These are phyloP conservation scores for Fonsecaea multimorphosa DNA, from an alignment of 2,329 filamentous ascomycete genomes.

Conservation along the genomic window DNA sequence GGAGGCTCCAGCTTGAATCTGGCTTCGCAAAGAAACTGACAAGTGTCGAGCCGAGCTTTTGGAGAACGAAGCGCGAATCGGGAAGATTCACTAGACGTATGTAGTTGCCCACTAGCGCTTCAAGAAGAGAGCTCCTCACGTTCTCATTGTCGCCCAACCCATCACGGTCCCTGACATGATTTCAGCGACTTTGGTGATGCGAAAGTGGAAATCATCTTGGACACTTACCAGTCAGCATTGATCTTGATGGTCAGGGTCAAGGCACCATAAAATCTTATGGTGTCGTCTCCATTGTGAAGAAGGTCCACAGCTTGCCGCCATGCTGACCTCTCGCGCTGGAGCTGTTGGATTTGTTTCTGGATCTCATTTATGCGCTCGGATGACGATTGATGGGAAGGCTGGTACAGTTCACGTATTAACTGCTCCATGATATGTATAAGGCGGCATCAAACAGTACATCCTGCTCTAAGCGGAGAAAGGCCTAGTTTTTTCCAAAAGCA, in stretches of 20 bases:
- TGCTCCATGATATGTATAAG: conserved; percentile 33
- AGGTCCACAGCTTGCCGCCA: conserved; percentile 86
- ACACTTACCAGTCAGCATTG: conserved; percentile 77
- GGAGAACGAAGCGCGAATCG: conserved; percentile 50
- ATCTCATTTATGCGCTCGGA: conserved; percentile 50
- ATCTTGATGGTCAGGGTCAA: conserved; percentile 93
- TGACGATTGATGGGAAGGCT: conserved; percentile 36
- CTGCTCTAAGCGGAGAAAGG: neutral
- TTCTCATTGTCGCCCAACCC: conserved; percentile 46
- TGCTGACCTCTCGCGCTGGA: conserved; percentile 80
- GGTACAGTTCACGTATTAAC: conserved; percentile 36
- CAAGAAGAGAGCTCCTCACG: conserved; percentile 44
- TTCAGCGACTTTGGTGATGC: conserved; percentile 3
- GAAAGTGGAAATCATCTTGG: conserved; percentile 10
- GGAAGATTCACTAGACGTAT: conserved; percentile 48
- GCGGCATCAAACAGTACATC: conserved; percentile 2
- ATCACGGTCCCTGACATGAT: conserved; percentile 36
- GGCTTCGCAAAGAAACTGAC: conserved; percentile 53
- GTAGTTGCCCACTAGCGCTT: conserved; percentile 52
- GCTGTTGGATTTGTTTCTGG: conserved; percentile 75
- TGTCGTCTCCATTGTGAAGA: conserved; percentile 70
- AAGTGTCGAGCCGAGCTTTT: conserved; percentile 55
- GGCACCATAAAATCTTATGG: conserved; percentile 89
- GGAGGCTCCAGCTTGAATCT: conserved; percentile 46
- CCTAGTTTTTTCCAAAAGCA: neutral